Conservation (phyloP, 2,329 filamentous ascomycete genomes). For the Scedosporium dehoogii region DNA sequence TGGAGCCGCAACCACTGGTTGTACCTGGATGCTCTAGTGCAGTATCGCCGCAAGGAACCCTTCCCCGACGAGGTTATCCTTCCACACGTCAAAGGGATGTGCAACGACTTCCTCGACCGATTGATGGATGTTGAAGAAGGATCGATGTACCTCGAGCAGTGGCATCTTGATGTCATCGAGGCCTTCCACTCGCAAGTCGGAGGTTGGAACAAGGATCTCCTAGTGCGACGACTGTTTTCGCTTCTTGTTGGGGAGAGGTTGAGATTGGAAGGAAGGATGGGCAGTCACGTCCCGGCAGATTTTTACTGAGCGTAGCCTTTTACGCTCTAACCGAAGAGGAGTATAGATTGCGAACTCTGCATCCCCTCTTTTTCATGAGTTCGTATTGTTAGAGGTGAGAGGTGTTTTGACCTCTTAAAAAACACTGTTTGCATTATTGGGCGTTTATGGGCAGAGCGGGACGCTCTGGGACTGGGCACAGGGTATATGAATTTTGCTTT, state of each 20-base stretch:
- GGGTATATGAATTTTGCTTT: not conserved
- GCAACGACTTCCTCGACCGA: constrained; percentile 33
- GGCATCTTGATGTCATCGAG: constrained; percentile 49
- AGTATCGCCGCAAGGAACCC: constrained; percentile 33
- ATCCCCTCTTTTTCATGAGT: not conserved
- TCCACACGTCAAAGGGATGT: constrained; percentile 11
- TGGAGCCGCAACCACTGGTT: constrained; percentile 46
- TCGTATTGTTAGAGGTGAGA: not conserved
- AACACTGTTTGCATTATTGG: not conserved
- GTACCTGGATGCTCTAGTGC: constrained; percentile 39
- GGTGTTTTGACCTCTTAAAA: too few relatives aligned
- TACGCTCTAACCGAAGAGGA: not conserved
- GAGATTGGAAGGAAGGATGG: constrained; percentile 15
- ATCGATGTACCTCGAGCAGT: constrained; percentile 37
- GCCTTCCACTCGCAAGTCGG: constrained; percentile 38
- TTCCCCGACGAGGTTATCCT: constrained; percentile 22
- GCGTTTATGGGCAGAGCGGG: not conserved
- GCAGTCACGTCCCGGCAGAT: not conserved
- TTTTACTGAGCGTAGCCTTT: not conserved
- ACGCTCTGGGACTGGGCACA: not conserved
- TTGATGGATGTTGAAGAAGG: constrained; percentile 35
- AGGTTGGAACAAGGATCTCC: constrained; percentile 36
- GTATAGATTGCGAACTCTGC: not conserved
- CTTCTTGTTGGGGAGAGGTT: constrained; percentile 40
- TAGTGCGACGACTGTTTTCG: constrained; percentile 43